Base-by-base conservation (phyloP, 805 yeast genomes). In the Kluyveromyces nonfermentans region DNA sequence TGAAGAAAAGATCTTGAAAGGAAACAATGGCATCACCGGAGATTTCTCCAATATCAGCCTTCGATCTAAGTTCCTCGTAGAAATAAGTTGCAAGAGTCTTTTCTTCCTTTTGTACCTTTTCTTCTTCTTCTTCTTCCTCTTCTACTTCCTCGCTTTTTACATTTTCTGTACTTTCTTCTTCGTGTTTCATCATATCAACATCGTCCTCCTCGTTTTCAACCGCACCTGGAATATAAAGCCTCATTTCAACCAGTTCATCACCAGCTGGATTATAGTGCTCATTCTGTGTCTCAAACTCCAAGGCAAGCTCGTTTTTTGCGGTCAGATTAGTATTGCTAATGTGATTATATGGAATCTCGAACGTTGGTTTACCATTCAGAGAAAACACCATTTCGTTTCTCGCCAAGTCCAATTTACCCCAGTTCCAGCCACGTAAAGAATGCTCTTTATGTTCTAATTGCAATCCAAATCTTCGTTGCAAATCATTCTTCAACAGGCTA, bases 401-500 rank as follows among this genome's bases (percentile, higher is more conserved):
- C 17, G 95, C 96, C 60, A 93, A 77, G 61, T 89, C 96, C 14
- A 90, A 73, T 50, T 82, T 80, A 43, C 99, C 99, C 98, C 98
- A 93, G 65, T 93, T 93, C 98, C 98, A 93, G 28, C 99, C 99
- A 68, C 96, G 78, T 51, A 93, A 69, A 4, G 96, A 84, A 65
- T 93, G 98, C 56, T 90, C 97, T 55, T 74, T 78, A 49, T 75
- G 82, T 54, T 93, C 97, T 46, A 93, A 72, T 44, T 76, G 75
- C 35, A 85, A 69, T 44, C 71, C 72, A 64, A 88, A 86, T 56
- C 83, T 76, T 52, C 88, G 72, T 58, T 84, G 88, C 52, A 93
- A 71, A 52, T 89, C 95, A 57, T 77, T 83, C 63, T 89, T 90
- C 57, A 93, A 69, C 47, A 82, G 73, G 47, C 79, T 78, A 56